A percentile compares a stretch with the other conserved stretches of the same genome.
phyloP scores from a whole-genome alignment of 306 rosid genomes.

The Senna siamea region DNA sequence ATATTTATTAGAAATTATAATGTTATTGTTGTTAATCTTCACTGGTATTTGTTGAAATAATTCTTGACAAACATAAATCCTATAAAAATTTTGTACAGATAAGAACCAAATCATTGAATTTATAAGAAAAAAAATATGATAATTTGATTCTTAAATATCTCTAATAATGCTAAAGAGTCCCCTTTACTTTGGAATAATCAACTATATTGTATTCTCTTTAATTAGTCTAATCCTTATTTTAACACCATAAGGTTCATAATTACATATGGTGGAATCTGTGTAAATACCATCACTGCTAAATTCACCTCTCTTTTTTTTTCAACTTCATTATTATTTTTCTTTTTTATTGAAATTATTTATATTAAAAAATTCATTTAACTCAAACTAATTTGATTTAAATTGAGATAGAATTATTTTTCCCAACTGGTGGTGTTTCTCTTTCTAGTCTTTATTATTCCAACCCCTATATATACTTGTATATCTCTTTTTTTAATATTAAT shows the following conservation, averaged over 20 bases:
- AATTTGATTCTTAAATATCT: not conserved
- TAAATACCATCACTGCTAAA: no score
- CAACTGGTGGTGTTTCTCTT: no score
- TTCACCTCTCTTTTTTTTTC: no score
- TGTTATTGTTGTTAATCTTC: no score
- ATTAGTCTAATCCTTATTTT: not conserved
- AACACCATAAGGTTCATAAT: constrained; percentile 9
- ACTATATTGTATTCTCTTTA: not conserved
- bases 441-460: no score
- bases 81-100: not conserved
- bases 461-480: no score
- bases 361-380: no score
- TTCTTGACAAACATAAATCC: not conserved
- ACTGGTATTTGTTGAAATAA: not conserved
- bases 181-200: not conserved
- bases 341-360: not conserved
- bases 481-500: no score
- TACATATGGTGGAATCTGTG: constrained; percentile 8
- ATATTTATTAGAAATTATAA: no score
- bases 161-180: not conserved
- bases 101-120: not conserved
- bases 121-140: not conserved
- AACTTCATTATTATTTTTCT: not conserved
- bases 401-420: no score
- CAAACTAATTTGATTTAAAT: no score